Conservation (phyloP, 1,284 basidiomycete species). For the Pseudozyma sp. region DNA sequence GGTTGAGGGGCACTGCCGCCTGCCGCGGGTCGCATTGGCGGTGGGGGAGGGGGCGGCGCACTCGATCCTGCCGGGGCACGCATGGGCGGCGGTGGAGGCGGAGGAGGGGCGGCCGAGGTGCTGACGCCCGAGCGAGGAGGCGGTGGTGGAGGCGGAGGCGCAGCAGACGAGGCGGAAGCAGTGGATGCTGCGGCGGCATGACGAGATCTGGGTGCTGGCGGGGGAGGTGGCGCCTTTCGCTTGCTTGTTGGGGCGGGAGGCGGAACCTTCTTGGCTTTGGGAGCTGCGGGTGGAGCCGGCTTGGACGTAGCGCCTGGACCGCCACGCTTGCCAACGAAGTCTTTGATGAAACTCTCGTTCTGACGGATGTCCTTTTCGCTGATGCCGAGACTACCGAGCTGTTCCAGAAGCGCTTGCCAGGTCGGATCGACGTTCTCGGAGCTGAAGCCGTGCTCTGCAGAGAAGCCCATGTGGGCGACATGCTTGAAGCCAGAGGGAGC, state of each 20-base stretch:
- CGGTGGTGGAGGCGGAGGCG: constrained; percentile 57
- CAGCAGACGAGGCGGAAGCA: constrained; percentile 27
- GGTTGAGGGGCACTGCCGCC: constrained; percentile 50
- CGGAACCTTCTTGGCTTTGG: constrained; percentile 73
- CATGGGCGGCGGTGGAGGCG: constrained; percentile 64
- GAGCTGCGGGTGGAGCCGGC: constrained; percentile 66
- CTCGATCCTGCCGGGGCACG: constrained; percentile 26
- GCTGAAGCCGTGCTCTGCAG: constrained; percentile 85
- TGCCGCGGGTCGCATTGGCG: constrained; percentile 31
- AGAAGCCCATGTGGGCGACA: constrained; percentile 94
- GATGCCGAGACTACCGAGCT: constrained; percentile 79
- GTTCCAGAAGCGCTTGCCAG: constrained; percentile 83
- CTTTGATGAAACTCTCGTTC: constrained; percentile 89
- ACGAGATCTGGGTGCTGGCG: constrained; percentile 51
- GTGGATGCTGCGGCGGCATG: constrained; percentile 36
- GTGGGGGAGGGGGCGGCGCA: constrained; percentile 56
- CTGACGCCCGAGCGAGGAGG: constrained; percentile 69
- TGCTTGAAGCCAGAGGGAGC: constrained; percentile 84
- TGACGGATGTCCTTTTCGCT: constrained; percentile 74
- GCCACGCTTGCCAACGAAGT: constrained; percentile 78
- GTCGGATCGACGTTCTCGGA: constrained; percentile 90
- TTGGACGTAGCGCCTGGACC: constrained; percentile 55
- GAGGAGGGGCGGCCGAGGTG: constrained; percentile 69
- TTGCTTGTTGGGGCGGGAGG: constrained; percentile 71
- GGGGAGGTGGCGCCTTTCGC: constrained; percentile 62